phyloP scores from a whole-genome alignment of 495 filamentous ascomycete genomes.

The Evansstolkia leycettana region DNA sequence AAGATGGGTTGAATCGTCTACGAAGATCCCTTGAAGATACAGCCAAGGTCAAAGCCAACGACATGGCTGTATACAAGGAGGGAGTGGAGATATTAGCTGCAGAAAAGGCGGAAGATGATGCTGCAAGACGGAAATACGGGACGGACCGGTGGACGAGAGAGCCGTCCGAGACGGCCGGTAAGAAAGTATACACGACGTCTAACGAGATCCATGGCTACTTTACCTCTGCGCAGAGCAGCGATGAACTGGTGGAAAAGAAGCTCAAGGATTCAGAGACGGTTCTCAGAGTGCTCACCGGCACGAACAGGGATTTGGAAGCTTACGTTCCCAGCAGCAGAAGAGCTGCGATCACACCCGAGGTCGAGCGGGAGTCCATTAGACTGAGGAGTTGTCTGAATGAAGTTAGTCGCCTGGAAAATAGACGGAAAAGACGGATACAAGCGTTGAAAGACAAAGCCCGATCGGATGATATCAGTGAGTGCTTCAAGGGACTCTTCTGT shows the following conservation, averaged over 20 bases:
- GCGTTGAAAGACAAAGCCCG: conserved; percentile 63
- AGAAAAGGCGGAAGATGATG: conserved; percentile 74
- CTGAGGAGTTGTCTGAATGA: conserved; percentile 73
- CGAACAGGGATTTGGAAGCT: conserved; percentile 68
- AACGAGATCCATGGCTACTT: conserved; percentile 81
- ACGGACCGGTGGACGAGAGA: conserved; percentile 75
- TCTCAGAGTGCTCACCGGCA: conserved; percentile 61
- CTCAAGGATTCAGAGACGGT: conserved; percentile 61
- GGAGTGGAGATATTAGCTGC: conserved; percentile 61
- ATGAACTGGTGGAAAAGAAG: conserved; percentile 69
- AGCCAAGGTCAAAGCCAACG: conserved; percentile 67
- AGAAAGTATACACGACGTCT: conserved; percentile 63
- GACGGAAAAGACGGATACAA: conserved; percentile 65
- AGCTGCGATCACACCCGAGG: conserved; percentile 60
- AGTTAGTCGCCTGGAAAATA: conserved; percentile 64
- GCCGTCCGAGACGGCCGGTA: conserved; percentile 54
- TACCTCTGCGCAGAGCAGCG: conserved; percentile 69
- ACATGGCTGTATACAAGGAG: conserved; percentile 66
- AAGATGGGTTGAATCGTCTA: conserved; percentile 66
- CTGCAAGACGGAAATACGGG: conserved; percentile 64
- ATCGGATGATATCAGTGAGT: conserved; percentile 76
- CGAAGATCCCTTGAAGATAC: conserved; percentile 73
- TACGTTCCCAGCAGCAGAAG: conserved; percentile 80
- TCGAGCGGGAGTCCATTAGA: conserved; percentile 65
- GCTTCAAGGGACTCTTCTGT: neutral